Evolutionary conservation across 495 filamentous ascomycete species (phyloP).

Genomic region (Evernia prunastri): DNA sequence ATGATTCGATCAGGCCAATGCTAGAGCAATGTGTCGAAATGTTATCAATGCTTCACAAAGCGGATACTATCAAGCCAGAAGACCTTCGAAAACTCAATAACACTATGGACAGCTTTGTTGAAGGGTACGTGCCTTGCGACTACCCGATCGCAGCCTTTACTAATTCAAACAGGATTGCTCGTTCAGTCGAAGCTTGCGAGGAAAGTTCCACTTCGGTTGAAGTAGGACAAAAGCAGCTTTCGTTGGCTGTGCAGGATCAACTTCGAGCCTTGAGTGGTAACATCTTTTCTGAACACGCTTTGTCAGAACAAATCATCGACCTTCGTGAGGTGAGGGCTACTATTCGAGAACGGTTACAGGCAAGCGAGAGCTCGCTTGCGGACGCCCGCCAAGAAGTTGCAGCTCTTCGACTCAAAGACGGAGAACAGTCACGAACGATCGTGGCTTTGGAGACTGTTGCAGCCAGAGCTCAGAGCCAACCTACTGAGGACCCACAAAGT

Average conservation of each 20-base stretch:
- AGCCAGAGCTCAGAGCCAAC: conserved; percentile 3
- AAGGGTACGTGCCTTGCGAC: conserved; percentile 5
- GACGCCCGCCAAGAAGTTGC: conserved; percentile 17
- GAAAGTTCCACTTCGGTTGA: conserved; percentile 9
- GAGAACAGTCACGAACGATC: conserved; percentile 13
- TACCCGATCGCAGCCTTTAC: background rate
- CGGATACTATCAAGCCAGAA: conserved; percentile 12
- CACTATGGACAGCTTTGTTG: conserved; percentile 12
- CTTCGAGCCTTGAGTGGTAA: conserved; percentile 14
- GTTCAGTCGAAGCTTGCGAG: conserved; percentile 10
- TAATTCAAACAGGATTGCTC: conserved; percentile 8
- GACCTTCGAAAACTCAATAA: conserved; percentile 17
- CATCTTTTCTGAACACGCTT: conserved; percentile 4
- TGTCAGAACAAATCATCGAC: conserved; percentile 24
- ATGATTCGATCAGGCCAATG: conserved; percentile 7
- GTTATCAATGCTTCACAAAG: conserved; percentile 12
- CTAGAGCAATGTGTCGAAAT: conserved; percentile 21
- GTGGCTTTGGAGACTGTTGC: conserved; percentile 13
- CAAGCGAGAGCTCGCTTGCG: conserved; percentile 14
- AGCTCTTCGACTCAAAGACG: conserved; percentile 13
- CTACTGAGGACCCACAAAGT: background rate
- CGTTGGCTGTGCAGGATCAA: conserved; percentile 14
- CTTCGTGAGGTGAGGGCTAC: conserved; percentile 24
- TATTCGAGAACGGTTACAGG: conserved; percentile 22
- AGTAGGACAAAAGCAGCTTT: conserved; percentile 15